Conservation (phyloP, 2,329 filamentous ascomycete genomes). For the Fulvia fulva region DNA sequence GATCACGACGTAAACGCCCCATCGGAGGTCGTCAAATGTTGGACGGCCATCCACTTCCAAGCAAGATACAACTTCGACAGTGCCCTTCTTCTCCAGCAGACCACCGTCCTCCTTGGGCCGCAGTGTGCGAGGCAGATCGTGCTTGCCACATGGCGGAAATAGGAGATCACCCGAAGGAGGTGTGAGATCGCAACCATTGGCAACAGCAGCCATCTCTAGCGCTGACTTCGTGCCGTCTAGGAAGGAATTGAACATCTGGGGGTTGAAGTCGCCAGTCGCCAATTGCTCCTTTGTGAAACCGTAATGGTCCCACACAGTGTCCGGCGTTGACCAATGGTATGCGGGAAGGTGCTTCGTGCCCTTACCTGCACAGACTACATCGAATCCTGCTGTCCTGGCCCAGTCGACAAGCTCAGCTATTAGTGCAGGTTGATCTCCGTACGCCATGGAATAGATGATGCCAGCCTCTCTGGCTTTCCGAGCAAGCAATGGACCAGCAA, state of each 20-base stretch:
- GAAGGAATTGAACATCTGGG: constrained; percentile 50
- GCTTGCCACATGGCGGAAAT: constrained; percentile 44
- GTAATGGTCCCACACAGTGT: constrained; percentile 47
- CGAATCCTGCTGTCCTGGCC: constrained; percentile 44
- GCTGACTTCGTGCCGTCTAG: constrained; percentile 48
- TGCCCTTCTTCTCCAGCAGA: constrained; percentile 40
- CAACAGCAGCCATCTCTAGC: constrained; percentile 47
- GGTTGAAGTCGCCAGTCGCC: constrained; percentile 42
- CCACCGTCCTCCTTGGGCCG: constrained; percentile 43
- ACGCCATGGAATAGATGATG: constrained; percentile 48
- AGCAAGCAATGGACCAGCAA: constrained; percentile 41
- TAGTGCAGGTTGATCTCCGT: constrained; percentile 45
- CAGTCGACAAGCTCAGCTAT: constrained; percentile 45
- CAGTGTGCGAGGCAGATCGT: constrained; percentile 42
- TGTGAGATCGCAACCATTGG: constrained; percentile 43
- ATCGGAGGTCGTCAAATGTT: constrained; percentile 41
- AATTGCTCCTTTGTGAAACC: constrained; percentile 46
- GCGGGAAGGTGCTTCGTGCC: constrained; percentile 46
- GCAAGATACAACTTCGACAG: constrained; percentile 46
- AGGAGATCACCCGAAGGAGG: constrained; percentile 41
- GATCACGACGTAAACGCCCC: constrained; percentile 47
- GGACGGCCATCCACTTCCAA: constrained; percentile 43
- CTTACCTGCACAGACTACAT: constrained; percentile 45
- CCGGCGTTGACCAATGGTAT: constrained; percentile 46
- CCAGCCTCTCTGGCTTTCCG: constrained; percentile 43